A percentile compares a stretch with the other conserved stretches of the same genome.
Evolutionary conservation across 2,329 filamentous ascomycete genomes (phyloP).

Genomic region (Tolypocladium endophyticum): DNA sequence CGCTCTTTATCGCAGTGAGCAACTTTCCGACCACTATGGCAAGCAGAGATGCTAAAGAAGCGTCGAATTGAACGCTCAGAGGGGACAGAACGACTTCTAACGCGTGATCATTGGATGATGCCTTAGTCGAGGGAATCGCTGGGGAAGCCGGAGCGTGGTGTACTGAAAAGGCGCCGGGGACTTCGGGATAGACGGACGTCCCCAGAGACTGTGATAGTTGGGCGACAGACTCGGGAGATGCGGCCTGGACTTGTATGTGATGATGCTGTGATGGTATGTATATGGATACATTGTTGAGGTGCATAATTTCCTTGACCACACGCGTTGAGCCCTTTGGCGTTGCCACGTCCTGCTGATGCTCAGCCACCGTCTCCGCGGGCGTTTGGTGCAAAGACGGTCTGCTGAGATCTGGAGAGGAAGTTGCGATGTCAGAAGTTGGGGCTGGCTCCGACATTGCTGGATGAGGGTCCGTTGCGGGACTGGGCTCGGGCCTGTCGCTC

Average conservation of each 20-base stretch:
- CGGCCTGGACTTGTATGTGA: slow-evolving; percentile 25
- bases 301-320: slow-evolving; percentile 45
- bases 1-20: slow-evolving; percentile 30
- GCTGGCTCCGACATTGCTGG: neutral
- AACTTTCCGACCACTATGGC: slow-evolving; percentile 40
- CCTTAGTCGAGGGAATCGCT: neutral
- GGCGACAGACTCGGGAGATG: slow-evolving; percentile 14
- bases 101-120: slow-evolving; percentile 7
- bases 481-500: neutral
- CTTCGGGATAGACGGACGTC: slow-evolving; percentile 34
- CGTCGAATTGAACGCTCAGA: slow-evolving; percentile 41
- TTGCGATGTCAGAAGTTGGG: slow-evolving; percentile 11
- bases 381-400: slow-evolving; percentile 7
- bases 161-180: slow-evolving; percentile 53
- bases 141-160: neutral
- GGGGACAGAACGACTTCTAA: slow-evolving; percentile 44
- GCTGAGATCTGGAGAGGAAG: slow-evolving; percentile 18
- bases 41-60: slow-evolving; percentile 44
- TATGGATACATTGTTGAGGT: slow-evolving; percentile 38
- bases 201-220: slow-evolving; percentile 20
- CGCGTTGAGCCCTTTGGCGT: slow-evolving; percentile 43
- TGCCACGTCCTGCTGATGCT: slow-evolving; percentile 22
- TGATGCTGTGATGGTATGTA: slow-evolving; percentile 42
- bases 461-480: neutral
- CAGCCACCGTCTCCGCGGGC: slow-evolving; percentile 3